phyloP scores from a whole-genome alignment of 2,329 filamentous ascomycete genomes.

The Aspergillus aculeatus region DNA sequence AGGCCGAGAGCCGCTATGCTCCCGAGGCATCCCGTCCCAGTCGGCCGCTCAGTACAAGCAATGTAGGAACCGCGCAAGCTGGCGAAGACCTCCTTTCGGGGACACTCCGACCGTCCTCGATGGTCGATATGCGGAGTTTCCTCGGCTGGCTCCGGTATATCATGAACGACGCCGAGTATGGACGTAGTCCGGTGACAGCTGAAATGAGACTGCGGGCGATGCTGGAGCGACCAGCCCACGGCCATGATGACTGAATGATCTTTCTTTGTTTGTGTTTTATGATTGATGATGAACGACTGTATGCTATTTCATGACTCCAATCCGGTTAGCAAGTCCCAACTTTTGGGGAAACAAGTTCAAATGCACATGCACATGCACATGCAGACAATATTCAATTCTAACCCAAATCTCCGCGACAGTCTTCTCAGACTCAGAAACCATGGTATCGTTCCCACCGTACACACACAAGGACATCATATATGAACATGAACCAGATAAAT shows the following conservation, averaged over 20 bases:
- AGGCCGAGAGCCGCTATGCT: conserved; percentile 22
- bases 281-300: neutral
- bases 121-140: conserved; percentile 34
- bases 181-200: conserved; percentile 31
- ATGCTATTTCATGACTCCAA: neutral
- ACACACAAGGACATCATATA: neutral
- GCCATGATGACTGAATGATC: neutral
- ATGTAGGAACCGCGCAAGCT: neutral
- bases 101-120: conserved; percentile 10
- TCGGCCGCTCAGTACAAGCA: neutral
- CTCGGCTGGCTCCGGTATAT: conserved; percentile 36
- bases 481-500: neutral
- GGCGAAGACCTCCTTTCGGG: neutral
- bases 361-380: too few relatives aligned
- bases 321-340: neutral
- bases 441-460: neutral
- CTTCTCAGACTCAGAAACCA: neutral
- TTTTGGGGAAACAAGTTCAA: neutral
- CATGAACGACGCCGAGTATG: conserved; percentile 20
- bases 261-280: neutral
- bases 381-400: too few relatives aligned
- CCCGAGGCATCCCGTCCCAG: neutral
- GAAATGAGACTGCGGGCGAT: conserved; percentile 38
- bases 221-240: conserved; percentile 28
- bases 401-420: too few relatives aligned